Evolutionary conservation across 2,329 filamentous ascomycete species (phyloP).

Genomic region (Pyrenochaeta sp.): DNA sequence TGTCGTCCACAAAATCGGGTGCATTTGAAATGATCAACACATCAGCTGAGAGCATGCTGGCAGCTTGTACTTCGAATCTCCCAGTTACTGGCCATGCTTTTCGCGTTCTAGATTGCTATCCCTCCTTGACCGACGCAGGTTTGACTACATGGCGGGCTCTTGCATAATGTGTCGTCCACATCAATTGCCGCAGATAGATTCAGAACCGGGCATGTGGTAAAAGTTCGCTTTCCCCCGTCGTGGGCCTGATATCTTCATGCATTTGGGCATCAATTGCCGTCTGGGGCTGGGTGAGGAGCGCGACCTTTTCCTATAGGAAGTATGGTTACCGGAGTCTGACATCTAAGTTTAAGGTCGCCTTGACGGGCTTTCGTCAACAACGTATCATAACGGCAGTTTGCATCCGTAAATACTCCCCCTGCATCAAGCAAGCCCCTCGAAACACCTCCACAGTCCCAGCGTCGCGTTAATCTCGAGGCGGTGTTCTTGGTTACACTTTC

Average conservation of each 20-base stretch:
- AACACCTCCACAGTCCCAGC: not conserved
- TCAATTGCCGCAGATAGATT: not conserved
- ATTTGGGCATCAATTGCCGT: not conserved
- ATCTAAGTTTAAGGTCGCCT: too few species aligned
- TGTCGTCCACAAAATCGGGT: not conserved
- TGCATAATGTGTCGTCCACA: not conserved
- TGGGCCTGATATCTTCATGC: not conserved
- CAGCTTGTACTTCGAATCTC: not conserved
- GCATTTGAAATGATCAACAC: not conserved
- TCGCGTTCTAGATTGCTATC: not conserved
- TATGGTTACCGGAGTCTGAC: not conserved
- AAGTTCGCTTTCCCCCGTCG: not conserved
- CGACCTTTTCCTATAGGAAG: not conserved
- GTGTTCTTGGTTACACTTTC: not conserved
- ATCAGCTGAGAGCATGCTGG: not conserved
- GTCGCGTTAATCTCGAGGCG: too few species aligned
- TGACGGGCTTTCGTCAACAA: not conserved
- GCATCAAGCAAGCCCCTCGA: not conserved
- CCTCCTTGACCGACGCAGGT: not conserved
- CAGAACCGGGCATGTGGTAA: not conserved
- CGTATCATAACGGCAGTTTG: not conserved
- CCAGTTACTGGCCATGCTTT: not conserved
- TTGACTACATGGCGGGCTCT: not conserved
- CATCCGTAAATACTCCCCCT: not conserved
- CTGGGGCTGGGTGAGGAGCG: too few species aligned